These are phyloP conservation scores for Aspergillus sp. DNA, from an alignment of 2,329 filamentous ascomycete species.

Conservation along the genomic window DNA sequence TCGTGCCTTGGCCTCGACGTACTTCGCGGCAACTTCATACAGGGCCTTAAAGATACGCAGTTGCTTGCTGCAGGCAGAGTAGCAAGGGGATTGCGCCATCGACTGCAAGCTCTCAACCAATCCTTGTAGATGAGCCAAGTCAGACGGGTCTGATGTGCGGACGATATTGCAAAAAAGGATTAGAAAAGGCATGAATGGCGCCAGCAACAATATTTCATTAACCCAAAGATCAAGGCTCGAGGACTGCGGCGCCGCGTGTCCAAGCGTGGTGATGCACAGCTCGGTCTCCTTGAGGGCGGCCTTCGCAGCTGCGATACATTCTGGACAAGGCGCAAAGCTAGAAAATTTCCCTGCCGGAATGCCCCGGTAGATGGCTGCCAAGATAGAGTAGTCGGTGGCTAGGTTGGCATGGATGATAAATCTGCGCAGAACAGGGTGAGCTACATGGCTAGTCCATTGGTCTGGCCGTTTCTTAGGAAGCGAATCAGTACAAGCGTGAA, in stretches of 20 bases:
- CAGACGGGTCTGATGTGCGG: slow-evolving; percentile 10
- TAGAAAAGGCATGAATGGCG: slow-evolving; percentile 15
- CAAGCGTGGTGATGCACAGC: slow-evolving; percentile 8
- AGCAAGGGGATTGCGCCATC: background rate
- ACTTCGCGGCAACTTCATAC: slow-evolving; percentile 11
- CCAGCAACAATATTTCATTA: background rate
- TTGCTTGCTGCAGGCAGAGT: slow-evolving; percentile 6
- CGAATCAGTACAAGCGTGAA: background rate
- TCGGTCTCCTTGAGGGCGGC: slow-evolving; percentile 8
- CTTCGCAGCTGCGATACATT: slow-evolving; percentile 10
- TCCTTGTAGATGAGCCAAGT: slow-evolving; percentile 8
- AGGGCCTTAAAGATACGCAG: slow-evolving; percentile 10
- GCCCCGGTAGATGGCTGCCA: slow-evolving; percentile 11
- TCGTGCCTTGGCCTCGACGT: slow-evolving; percentile 8
- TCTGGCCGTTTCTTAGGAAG: background rate
- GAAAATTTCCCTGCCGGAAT: slow-evolving; percentile 9
- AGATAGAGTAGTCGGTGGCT: slow-evolving; percentile 4
- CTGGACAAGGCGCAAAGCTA: background rate
- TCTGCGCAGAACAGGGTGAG: background rate
- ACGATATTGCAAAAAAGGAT: slow-evolving; percentile 15
- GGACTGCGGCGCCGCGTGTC: background rate
- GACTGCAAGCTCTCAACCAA: slow-evolving; percentile 10
- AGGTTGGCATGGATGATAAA: background rate
- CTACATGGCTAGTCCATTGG: background rate
- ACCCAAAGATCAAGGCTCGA: background rate